These are phyloP conservation scores for Anthostomella pinea DNA, from an alignment of 2,329 filamentous ascomycete species.

Conservation along the genomic window DNA sequence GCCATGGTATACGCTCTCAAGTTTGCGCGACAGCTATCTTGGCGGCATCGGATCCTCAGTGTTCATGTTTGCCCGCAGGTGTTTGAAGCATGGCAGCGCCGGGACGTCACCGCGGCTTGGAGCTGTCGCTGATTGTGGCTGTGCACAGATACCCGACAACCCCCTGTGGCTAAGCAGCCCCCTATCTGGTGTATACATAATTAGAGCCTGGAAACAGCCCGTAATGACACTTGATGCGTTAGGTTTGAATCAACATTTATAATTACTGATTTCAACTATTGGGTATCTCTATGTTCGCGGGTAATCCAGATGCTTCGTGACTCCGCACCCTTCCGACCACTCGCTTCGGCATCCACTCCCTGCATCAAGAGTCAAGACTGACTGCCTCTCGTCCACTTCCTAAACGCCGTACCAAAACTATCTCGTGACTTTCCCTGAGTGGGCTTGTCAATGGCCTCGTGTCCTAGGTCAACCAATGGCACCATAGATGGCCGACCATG, in stretches of 20 bases:
- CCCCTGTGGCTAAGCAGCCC: no score
- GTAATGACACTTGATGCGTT: no score
- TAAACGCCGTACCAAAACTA: slow-evolving; percentile 24
- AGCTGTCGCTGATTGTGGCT: slow-evolving; percentile 17
- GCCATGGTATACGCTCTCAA: slow-evolving; percentile 27
- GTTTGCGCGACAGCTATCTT: slow-evolving; percentile 20
- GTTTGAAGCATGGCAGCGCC: slow-evolving; percentile 2
- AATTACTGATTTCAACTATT: no score
- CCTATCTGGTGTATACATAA: no score
- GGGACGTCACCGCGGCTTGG: slow-evolving; percentile 27
- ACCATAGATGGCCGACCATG: slow-evolving; percentile 70
- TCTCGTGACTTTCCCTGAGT: slow-evolving; percentile 5
- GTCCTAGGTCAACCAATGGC: slow-evolving; percentile 54
- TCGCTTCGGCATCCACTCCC: slow-evolving; percentile 13
- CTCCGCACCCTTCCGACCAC: no score
- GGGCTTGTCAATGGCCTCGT: slow-evolving; percentile 4
- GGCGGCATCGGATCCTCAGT: slow-evolving; percentile 12
- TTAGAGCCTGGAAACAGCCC: no score
- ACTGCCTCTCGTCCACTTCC: slow-evolving; percentile 21
- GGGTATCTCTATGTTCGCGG: no score
- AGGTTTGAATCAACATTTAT: no score
- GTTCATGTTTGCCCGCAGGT: slow-evolving; percentile 12
- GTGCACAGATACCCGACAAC: no score
- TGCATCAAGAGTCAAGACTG: neutral
- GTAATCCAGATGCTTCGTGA: no score